These are phyloP conservation scores for Trametes elegans DNA, from an alignment of 768 basidiomycete species.

Conservation along the genomic window DNA sequence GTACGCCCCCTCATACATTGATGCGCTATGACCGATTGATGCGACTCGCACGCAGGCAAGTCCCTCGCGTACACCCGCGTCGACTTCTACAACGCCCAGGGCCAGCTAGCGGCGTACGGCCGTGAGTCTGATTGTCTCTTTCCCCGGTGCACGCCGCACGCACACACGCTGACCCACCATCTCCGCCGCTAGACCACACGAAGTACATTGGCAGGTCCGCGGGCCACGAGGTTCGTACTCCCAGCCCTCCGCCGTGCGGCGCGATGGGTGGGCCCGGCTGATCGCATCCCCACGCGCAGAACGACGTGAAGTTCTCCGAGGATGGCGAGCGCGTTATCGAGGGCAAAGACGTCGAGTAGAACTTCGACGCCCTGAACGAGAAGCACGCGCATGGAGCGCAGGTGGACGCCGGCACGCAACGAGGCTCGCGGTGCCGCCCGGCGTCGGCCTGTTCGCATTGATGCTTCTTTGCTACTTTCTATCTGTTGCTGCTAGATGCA, in stretches of 20 bases:
- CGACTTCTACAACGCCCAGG: constrained; percentile 65
- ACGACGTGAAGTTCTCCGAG: constrained; percentile 74
- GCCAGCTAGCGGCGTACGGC: constrained; percentile 78
- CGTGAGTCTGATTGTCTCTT: constrained; percentile 46
- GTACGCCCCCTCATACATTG: constrained; percentile 34
- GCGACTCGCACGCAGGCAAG: constrained; percentile 51
- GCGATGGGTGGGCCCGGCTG: background rate
- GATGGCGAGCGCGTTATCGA: constrained; percentile 74
- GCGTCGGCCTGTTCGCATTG: background rate
- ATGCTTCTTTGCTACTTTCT: too few species aligned
- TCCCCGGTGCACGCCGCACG: background rate
- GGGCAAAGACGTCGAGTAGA: constrained; percentile 51
- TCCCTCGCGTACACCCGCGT: constrained; percentile 79
- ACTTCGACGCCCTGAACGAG: too few species aligned
- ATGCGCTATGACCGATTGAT: background rate
- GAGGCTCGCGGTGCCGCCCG: background rate
- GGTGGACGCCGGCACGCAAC: background rate
- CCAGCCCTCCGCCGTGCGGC: background rate
- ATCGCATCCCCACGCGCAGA: constrained; percentile 36
- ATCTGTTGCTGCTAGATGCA: background rate
- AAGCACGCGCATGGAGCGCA: background rate
- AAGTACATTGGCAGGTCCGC: constrained; percentile 78
- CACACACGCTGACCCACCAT: background rate
- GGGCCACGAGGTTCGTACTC: constrained; percentile 37
- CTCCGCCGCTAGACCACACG: constrained; percentile 60